Evolutionary conservation across 129 eudicot species (phyloP), one percentile per base, ranked within the genome.

Genomic region (Flaveria linearis): DNA sequence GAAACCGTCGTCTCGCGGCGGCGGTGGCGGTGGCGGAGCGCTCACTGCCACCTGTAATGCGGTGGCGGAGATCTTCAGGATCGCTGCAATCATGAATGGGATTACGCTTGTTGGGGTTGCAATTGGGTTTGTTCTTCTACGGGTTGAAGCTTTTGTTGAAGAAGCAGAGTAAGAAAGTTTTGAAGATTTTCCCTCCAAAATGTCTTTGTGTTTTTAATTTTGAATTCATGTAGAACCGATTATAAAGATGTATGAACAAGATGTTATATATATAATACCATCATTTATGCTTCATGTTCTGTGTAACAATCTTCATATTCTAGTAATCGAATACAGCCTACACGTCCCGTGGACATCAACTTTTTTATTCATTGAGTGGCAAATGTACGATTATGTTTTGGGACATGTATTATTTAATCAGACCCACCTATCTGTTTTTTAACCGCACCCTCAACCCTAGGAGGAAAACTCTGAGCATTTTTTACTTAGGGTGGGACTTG

Each of bases 91-190:
- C 22, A 89, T 94, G 65, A 87, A 87, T 69, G 98, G 89, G 25
- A 81, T 93, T 17, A 85, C 86, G 56, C 97, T 93, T 70, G 87
- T 93, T 69, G 98, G 97, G 2, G 99, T 94, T 52, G 97, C 99
- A 1, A 86, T 91, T 76, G 98, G 99, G 3, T 94, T 94, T 68
- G 88, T 87, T 62, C 99, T 94, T n/a, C 96, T 94, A 1, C 85
- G 96, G 47, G 71, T 91, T 30, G 99, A 94, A 79, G 96, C 97
- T 0, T 30, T 76, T 33, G 88, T 94, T 41, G 98, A 93, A 81
- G 99, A 91, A 76, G 52, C 93, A 23, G 98, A 88, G 81, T 88
- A 82, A 86, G 15, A 30, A 26, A 45, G 23, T 53, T 76, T 36
- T 36, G 15, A 28, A 17, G 14, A 26, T 72, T 67, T 49, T 69